A percentile compares a stretch with the other conserved stretches of the same genome.
Evolutionary conservation across 352 stramenopile genomes (phyloP).

Genomic region (Globisporangium echinulatum): DNA sequence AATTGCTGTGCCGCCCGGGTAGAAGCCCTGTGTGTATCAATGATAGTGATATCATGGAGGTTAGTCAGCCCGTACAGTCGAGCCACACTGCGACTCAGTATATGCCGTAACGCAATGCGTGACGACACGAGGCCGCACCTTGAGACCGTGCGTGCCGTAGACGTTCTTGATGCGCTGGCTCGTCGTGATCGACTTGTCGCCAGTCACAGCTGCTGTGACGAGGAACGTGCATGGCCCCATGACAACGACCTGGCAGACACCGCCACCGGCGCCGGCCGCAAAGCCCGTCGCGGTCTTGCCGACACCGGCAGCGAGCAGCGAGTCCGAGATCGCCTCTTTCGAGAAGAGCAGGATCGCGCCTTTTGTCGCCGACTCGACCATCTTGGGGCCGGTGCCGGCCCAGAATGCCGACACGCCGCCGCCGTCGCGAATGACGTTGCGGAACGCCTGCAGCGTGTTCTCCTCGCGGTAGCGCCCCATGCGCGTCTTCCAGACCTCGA

Average conservation of each 20-base stretch:
- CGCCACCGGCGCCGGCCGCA: slow-evolving; percentile 72
- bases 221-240: slow-evolving; percentile 91
- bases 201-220: slow-evolving; percentile 85
- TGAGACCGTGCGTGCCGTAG: slow-evolving; percentile 78
- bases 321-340: slow-evolving; percentile 85
- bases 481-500: slow-evolving; percentile 92
- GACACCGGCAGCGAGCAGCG: slow-evolving; percentile 64
- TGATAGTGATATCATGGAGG: no score
- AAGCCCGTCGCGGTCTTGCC: slow-evolving; percentile 69
- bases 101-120: no score
- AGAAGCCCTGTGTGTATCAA: slow-evolving; percentile 49
- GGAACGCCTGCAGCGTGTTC: slow-evolving; percentile 75
- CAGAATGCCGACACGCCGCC: slow-evolving; percentile 81
- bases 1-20: slow-evolving; percentile 86
- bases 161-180: slow-evolving; percentile 79
- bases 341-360: slow-evolving; percentile 87
- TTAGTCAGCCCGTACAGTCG: no score
- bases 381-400: slow-evolving; percentile 86
- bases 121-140: slow-evolving; percentile 13
- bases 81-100: no score
- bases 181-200: slow-evolving; percentile 85
- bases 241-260: slow-evolving; percentile 85
- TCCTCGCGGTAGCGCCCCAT: slow-evolving; percentile 87
- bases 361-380: slow-evolving; percentile 89
- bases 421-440: slow-evolving; percentile 84